Base-by-base conservation (phyloP, 352 stramenopile species). In the Ophiocytium majus region DNA sequence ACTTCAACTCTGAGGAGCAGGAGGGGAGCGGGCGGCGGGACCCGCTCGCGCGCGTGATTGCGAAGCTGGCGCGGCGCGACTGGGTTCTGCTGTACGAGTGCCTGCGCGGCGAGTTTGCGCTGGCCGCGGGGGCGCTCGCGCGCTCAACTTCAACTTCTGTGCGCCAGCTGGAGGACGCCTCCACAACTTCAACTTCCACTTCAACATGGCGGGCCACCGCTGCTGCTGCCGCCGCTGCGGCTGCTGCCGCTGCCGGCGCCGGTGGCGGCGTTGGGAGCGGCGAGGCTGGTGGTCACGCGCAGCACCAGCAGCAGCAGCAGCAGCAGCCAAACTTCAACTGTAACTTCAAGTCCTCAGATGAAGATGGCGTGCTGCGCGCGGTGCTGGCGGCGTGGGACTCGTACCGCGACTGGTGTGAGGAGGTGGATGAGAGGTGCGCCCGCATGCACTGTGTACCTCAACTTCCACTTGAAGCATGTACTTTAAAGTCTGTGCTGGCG, bases 371-470 rank as follows among this genome's bases (percentile, higher is more conserved):
- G 49, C 74, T 85, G 32, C 66, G 57, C 10, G 64, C 37, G 28
- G 82, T 80, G 14, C 17, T 87, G 32, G 23, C 1, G 0, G 83
- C 80, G 57, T 87, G 83, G 83, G 80, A 84, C 66, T 76, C 57
- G 80, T 87, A 85, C 74, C 80, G 79, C 64, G 80, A 87, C 50
- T 87, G 83, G 83, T 84, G 83, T 17, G 83, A 87, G 75, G 79
- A 87, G 66, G 83, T 87, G 50, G 80, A 78, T 14, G 66, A 78
- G 35, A 78, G 66, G 66, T 57, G 14, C 14, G 43, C 14, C 5
- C 14, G 43, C 14, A 5, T 57, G 14, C 14, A 57, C 14, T 14
- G 43, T 57, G 14, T 57, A 57, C n/a, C n/a, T n/a, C n/a, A n/a
- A n/a, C n/a, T n/a, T n/a, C n/a, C n/a, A n/a, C n/a, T n/a, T n/a